Base-by-base conservation (phyloP, 371 early-diverging fungal genomes). In the Apophysomyces ossiformis region DNA sequence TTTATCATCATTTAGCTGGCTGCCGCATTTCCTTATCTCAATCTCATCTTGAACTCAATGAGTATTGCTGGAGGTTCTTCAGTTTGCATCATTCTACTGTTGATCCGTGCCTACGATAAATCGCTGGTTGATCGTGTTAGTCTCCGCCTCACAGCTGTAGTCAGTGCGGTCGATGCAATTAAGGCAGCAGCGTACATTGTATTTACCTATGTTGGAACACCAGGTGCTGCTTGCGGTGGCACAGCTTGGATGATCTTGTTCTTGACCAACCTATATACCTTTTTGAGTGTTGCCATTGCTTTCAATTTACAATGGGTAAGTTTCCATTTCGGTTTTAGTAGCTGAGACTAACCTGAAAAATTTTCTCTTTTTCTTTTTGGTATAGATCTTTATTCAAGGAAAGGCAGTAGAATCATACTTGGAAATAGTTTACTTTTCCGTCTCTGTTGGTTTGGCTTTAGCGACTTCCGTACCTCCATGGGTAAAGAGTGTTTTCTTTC, bases 261-360 rank as follows among this genome's bases (percentile, higher is more conserved):
- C 37, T 58, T 66, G 44, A 66, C 66, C 4, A 66, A 66, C 38
- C 39, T 56, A n/a, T 66, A 66, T 43, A 66, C 66, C 5, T 66
- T 66, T 39, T 46, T 66, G 11, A 60, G 60, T 13, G 66, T 66
- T 7, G 66, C 66, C 43, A 66, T 66, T 47, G 66, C 66, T 5
- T 66, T 66, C 39, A 66, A 66, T 58, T 59, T 66, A 21, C 66
- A 66, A 60, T 66, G 66, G 66, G 66, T 66, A 58, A 54, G 66
- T 60, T 32, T 61, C 36, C n/a, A 18, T 61, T 58, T 16, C 36
- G 9, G 26, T 26, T 37, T 26, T 37, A 58, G 43, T n/a, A 32
- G 0, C 36, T 58, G 21, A 36, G 36, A 12, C 38, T 39, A 58
- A 58, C 59, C 38, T 7, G 36, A 39, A 39, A 58, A 58, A 37